phyloP scores from a whole-genome alignment of 768 basidiomycete genomes.

The Hypholoma sublateritium region DNA sequence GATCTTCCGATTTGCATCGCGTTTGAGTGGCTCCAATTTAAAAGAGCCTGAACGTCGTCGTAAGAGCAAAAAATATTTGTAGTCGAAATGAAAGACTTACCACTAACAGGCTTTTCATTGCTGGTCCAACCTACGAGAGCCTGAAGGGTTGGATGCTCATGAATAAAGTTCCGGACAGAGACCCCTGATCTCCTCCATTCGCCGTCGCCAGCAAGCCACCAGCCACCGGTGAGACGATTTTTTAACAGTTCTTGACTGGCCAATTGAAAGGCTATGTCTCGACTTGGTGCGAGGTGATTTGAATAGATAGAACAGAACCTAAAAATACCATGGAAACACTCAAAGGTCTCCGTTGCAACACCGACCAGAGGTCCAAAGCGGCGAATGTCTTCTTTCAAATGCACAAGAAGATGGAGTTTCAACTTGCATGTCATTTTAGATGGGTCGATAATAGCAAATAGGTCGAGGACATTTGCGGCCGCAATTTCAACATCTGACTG shows the following conservation, averaged over 20 bases:
- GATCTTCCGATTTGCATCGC: too few relatives aligned
- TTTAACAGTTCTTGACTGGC: slow-evolving; percentile 27
- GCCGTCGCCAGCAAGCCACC: slow-evolving; percentile 13
- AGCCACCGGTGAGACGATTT: slow-evolving; percentile 32
- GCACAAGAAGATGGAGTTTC: slow-evolving; percentile 35
- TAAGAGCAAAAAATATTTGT: too few relatives aligned
- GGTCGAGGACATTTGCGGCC: slow-evolving; percentile 35
- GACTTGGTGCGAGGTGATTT: slow-evolving; percentile 44
- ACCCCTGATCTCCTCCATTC: neutral
- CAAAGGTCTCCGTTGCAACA: slow-evolving; percentile 32
- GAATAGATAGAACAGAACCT: slow-evolving; percentile 36
- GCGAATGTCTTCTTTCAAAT: slow-evolving; percentile 30
- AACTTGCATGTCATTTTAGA: slow-evolving; percentile 34
- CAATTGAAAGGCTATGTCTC: slow-evolving; percentile 35
- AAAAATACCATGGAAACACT: slow-evolving; percentile 43
- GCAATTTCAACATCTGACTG: slow-evolving; percentile 27
- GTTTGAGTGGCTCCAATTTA: too few relatives aligned
- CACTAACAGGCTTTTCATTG: too few relatives aligned
- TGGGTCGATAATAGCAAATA: slow-evolving; percentile 30
- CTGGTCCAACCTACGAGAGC: too few relatives aligned
- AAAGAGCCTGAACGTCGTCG: too few relatives aligned
- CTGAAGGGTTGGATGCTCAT: too few relatives aligned
- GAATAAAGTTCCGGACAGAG: too few relatives aligned
- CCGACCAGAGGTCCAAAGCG: slow-evolving; percentile 34
- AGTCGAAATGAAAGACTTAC: too few relatives aligned